A percentile compares a stretch with the other conserved stretches of the same genome.
Evolutionary conservation across 305 asterid species (phyloP).

Genomic region (Stenogyne calaminthoides): DNA sequence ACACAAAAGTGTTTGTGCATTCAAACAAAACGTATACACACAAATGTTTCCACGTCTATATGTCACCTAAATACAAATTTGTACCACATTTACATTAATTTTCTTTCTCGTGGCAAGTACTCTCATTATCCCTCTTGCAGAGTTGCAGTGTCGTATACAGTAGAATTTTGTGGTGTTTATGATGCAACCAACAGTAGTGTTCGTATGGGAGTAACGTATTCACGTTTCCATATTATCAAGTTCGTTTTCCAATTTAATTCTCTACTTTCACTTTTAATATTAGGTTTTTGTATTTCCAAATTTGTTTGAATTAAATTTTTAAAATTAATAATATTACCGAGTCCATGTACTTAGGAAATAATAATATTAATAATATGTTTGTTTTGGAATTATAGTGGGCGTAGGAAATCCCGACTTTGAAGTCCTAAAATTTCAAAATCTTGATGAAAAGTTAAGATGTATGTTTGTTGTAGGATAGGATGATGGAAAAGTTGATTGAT

Average conservation of each 20-base stretch:
- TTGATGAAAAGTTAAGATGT: too few relatives aligned
- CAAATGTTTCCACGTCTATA: background rate
- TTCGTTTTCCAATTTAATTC: background rate
- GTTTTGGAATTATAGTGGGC: too few relatives aligned
- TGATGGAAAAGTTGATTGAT: too few relatives aligned
- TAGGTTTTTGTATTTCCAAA: background rate
- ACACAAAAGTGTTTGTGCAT: too few relatives aligned
- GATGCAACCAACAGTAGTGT: background rate
- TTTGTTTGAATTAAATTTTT: background rate
- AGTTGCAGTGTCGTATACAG: background rate
- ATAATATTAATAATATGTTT: too few relatives aligned
- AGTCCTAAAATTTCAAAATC: too few relatives aligned
- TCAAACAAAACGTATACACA: too few relatives aligned
- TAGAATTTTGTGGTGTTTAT: background rate
- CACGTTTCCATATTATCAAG: too few relatives aligned
- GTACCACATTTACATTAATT: constrained; percentile 13
- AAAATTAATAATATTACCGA: background rate
- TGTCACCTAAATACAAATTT: background rate
- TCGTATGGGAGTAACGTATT: too few relatives aligned
- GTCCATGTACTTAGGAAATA: background rate
- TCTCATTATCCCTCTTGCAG: background rate
- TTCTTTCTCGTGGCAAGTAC: background rate
- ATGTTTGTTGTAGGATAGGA: too few relatives aligned
- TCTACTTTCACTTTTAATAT: background rate
- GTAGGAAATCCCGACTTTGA: too few relatives aligned